Evolutionary conservation across 495 filamentous ascomycete genomes (phyloP).

Genomic region (Haplographium delicatum): DNA sequence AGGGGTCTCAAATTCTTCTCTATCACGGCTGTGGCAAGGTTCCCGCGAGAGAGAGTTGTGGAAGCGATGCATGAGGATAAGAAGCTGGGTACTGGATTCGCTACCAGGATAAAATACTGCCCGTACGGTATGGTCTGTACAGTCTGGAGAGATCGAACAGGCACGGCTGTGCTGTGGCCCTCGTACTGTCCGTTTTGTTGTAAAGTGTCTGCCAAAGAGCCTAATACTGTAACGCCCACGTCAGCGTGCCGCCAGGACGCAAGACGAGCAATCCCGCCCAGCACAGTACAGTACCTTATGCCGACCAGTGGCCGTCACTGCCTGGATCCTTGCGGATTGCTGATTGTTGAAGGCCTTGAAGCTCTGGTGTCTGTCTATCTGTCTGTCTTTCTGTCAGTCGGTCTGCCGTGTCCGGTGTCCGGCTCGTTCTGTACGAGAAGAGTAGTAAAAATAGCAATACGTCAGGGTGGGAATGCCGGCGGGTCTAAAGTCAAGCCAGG

Average conservation of each 20-base stretch:
- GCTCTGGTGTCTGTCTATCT: too few species aligned
- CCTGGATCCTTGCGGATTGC: background rate
- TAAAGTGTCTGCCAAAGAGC: too few species aligned
- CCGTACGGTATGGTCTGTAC: background rate
- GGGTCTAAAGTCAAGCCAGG: too few species aligned
- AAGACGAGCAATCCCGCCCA: background rate
- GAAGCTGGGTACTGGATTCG: background rate
- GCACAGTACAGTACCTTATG: background rate
- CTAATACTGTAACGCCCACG: background rate
- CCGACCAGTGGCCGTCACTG: background rate
- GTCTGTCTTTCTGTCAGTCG: too few species aligned
- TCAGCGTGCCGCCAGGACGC: background rate
- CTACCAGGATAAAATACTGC: background rate
- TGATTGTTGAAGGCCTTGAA: too few species aligned
- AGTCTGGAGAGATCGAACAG: background rate
- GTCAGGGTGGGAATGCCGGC: too few species aligned
- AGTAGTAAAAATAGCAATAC: too few species aligned
- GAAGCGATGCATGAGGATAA: background rate
- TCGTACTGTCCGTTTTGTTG: too few species aligned
- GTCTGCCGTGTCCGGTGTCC: too few species aligned
- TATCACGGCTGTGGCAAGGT: background rate
- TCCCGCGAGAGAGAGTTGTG: background rate
- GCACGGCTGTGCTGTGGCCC: too few species aligned
- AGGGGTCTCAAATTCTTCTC: background rate
- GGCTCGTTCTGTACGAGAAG: too few species aligned